Evolutionary conservation across 1,284 basidiomycete genomes (phyloP), one percentile per base, ranked within the genome.

Genomic region (Takashimella tepidaria): DNA sequence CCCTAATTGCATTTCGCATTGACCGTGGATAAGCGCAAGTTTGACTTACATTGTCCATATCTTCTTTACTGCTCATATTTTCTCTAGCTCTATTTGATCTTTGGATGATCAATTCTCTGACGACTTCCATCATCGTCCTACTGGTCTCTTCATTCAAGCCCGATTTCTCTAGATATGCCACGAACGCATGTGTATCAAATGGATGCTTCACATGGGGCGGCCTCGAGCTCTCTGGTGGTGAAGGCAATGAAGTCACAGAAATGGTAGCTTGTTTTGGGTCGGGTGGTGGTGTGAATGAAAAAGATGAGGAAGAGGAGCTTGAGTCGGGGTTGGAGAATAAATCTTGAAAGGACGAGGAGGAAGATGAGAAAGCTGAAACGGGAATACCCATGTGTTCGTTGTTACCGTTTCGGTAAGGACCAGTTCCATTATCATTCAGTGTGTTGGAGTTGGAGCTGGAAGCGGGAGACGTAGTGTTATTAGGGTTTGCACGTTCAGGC

Each of bases 41-140:
- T n/a, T n/a, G n/a, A 82, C 87, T 58, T 73, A 93, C 91, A 73
- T 93, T 95, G 72, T 95, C 92, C 50, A 92, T 74, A 70, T 97
- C 92, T 72, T 93, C 88, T 44, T 81, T 80, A 40, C 84, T 86
- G 66, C 97, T 77, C 41, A 88, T 85, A 52, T 87, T 85, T 50
- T 83, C 78, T 53, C 82, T 79, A 5, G 95, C 88, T 60, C 82
- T 78, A n/a, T 84, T 84, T 49, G 88, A 80, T 26, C 90, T 81
- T 62, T 86, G 83, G 3, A 88, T 82, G 31, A 98, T 81, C 62
- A 96, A 76, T 0, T 84, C 85, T 48, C 89, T 80, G 11, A 89
- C 90, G 3, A 88, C 88, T 21, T 87, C 82, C 92, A 97, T 97
- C 56, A 98, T 78, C 58, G 83, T 84, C 22, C 82, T 80, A 13